Evolutionary conservation across 169 alveolate species (phyloP), one percentile per base, ranked within the genome.

Genomic region (Babesia bigemina): DNA sequence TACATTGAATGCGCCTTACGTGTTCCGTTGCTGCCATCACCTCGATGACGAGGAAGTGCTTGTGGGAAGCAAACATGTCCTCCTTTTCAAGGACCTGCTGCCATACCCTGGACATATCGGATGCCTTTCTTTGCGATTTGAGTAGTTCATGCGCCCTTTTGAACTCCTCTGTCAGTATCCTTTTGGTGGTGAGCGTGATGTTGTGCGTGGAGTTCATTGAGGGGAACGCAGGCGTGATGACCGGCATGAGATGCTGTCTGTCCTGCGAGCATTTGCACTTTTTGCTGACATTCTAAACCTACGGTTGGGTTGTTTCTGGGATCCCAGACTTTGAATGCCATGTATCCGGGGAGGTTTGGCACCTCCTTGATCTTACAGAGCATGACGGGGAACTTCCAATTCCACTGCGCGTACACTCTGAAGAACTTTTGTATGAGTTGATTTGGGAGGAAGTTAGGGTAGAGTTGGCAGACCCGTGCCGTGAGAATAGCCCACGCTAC

Each of bases 401-500:
- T 85, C 98, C 98, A 90, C 55, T 88, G 86, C 58, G 93, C 92
- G 82, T 91, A 95, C 24, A 95, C 95, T 53, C 91, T 87, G 90
- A 98, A 98, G 93, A 98, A 98, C 75, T 97, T 92, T 72, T 95
- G 87, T 29, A 96, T 91, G 33, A 97, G 85, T 57, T 94, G 95
- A 69, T 94, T 95, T 6, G 98, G 95, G 47, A 85, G 92, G 63
- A 92, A 92, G 87, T 96, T 93, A 4, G 99, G 99, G 84, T 92
- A 97, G 70, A 92, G 86, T 74, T 95, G 97, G 75, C 99, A 98
- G 24, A 97, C 93, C 67, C 98, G 91, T 8, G 99, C 99, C 22
- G 96, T 98, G 47, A 98, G 90, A 48, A 98, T 94, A n/a, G 99
- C 98, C 99, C 99, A 98, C 17, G 99, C 96, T 39, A 97, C 97